These are phyloP conservation scores for Elsinoe fawcettii DNA, from an alignment of 2,329 filamentous ascomycete genomes.

Conservation along the genomic window DNA sequence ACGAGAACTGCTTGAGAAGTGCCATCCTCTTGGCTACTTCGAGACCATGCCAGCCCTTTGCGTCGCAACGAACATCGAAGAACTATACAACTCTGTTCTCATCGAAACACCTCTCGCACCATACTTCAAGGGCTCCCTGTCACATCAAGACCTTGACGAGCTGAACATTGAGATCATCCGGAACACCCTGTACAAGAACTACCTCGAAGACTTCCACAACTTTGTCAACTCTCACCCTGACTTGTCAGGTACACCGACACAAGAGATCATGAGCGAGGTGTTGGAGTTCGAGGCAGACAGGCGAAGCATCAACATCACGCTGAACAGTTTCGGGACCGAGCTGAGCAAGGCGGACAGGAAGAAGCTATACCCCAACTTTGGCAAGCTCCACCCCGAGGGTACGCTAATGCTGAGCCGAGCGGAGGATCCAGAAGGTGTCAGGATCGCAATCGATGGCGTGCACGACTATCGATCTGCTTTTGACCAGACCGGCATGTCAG, in stretches of 20 bases:
- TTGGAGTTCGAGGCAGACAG: conserved; percentile 95
- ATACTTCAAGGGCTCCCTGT: conserved; percentile 95
- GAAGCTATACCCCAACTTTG: conserved; percentile 92
- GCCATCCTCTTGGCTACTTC: conserved; percentile 96
- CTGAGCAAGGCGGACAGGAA: conserved; percentile 86
- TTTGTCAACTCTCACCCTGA: conserved; percentile 89
- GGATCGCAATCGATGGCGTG: conserved; percentile 86
- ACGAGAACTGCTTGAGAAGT: conserved; percentile 85
- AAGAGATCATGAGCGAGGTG: conserved; percentile 92
- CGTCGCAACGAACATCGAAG: conserved; percentile 96
- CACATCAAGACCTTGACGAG: conserved; percentile 94
- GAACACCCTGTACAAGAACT: conserved; percentile 99
- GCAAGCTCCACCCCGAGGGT: conserved; percentile 85
- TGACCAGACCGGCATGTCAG: conserved; percentile 75
- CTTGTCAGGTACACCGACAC: conserved; percentile 77
- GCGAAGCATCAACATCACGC: conserved; percentile 95
- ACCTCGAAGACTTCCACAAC: conserved; percentile 91
- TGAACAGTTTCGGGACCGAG: conserved; percentile 97
- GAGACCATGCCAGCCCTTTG: conserved; percentile 98
- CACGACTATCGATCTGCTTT: conserved; percentile 94
- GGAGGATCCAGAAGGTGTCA: conserved; percentile 89
- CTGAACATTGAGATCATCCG: conserved; percentile 98
- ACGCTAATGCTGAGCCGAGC: conserved; percentile 90
- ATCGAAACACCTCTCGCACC: conserved; percentile 93
- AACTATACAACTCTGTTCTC: conserved; percentile 94